phyloP scores from a whole-genome alignment of 1,139 yeast species.

The Protomyces macrosporus region DNA sequence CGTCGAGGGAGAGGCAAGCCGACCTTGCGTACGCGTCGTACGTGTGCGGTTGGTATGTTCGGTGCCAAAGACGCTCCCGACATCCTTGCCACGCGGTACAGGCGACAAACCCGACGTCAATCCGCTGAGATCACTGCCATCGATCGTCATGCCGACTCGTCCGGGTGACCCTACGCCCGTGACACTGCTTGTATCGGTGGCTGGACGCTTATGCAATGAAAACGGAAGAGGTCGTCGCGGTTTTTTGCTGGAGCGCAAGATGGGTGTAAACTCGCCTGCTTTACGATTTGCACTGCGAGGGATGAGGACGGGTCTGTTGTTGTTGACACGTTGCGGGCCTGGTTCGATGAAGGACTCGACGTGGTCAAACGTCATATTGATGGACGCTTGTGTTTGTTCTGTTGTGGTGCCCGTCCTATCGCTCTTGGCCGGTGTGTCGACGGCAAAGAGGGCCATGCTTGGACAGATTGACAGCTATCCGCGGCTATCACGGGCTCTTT shows the following conservation, averaged over 20 bases:
- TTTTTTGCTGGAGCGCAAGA: neutral
- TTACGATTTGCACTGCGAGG: conserved; percentile 3
- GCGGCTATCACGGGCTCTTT: too few relatives aligned
- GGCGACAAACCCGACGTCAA: neutral
- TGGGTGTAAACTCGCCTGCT: conserved; percentile 18
- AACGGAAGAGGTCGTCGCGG: neutral
- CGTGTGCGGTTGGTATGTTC: neutral
- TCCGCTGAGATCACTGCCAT: neutral
- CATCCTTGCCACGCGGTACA: neutral
- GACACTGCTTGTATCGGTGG: neutral
- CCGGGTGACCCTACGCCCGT: neutral
- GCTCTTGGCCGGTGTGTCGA: conserved; percentile 8
- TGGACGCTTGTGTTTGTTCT: neutral
- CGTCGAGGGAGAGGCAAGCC: neutral
- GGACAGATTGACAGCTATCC: neutral
- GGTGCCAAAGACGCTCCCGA: neutral
- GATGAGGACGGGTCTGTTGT: neutral
- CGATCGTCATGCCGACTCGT: neutral
- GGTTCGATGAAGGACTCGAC: conserved; percentile 23
- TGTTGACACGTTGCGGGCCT: neutral
- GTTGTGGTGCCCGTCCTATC: neutral
- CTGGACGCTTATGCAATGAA: neutral
- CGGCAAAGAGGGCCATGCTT: conserved; percentile 13
- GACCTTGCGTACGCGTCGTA: neutral
- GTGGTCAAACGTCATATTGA: conserved; percentile 3